Evolutionary conservation across 2,329 filamentous ascomycete genomes (phyloP).

Genomic region (Calonectria hawksworthii): DNA sequence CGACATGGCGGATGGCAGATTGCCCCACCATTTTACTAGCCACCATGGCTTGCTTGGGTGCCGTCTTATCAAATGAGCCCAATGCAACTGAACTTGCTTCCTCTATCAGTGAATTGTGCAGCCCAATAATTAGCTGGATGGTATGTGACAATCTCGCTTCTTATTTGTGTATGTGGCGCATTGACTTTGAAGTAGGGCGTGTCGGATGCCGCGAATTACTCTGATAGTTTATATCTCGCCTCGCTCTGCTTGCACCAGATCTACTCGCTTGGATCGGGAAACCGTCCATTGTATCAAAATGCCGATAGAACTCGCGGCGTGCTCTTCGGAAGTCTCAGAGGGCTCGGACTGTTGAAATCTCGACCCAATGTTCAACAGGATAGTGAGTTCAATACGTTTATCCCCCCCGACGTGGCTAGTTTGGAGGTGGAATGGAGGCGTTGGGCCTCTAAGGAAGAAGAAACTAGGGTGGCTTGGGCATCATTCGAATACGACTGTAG

Average conservation of each 20-base stretch:
- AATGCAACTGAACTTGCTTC: constrained; percentile 33
- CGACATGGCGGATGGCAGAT: constrained; percentile 44
- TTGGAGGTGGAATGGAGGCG: constrained; percentile 39
- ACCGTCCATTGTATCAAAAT: constrained; percentile 48
- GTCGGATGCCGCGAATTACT: constrained; percentile 42
- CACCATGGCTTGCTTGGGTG: constrained; percentile 49
- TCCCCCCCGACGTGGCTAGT: not conserved
- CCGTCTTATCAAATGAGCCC: constrained; percentile 37
- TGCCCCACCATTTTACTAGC: constrained; percentile 45
- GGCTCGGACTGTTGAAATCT: constrained; percentile 44
- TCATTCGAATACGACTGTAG: constrained; percentile 52
- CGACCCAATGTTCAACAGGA: constrained; percentile 20
- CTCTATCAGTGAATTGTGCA: constrained; percentile 44
- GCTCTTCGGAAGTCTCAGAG: constrained; percentile 46
- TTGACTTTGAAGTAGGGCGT: constrained; percentile 33
- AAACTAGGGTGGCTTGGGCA: constrained; percentile 46
- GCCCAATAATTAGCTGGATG: constrained; percentile 47
- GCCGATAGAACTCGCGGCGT: constrained; percentile 47
- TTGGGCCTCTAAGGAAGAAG: constrained; percentile 44
- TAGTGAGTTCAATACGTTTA: constrained; percentile 5
- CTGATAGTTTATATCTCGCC: constrained; percentile 44
- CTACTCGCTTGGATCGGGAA: constrained; percentile 50
- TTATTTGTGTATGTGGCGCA: too few relatives aligned
- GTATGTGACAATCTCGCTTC: constrained; percentile 25
- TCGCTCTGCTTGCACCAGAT: constrained; percentile 50